Base-by-base conservation (phyloP, 164 flowering plant genomes). In the Kalanchoe fedtschenkoi region DNA sequence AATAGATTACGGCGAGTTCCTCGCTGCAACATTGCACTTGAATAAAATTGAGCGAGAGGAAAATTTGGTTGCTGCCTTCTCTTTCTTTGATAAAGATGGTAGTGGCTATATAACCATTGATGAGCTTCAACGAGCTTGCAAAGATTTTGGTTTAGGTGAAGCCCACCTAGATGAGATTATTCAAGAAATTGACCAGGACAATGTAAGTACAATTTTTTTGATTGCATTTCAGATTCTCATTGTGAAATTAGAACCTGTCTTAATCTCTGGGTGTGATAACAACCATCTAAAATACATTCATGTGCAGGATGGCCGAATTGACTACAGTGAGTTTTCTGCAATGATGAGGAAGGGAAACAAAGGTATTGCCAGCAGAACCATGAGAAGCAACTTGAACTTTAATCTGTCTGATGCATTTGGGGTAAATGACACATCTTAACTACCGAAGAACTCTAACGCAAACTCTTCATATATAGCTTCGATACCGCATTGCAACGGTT, bases 31-130 rank as follows among this genome's bases (percentile, higher is more conserved):
- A 0, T 61, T 87, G 74, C 95, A 89, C 77, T 43, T 85, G 66
- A 89, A 89, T 71, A 89, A 89, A 80, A 77, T 84, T 81, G 95
- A 89, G 62, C 76, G 83, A 64, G 96, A 89, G 72, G 96, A 89
- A 66, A 83, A 83, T 66, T 68, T 89, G 35, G 35, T 76, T 17
- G 80, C 88, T 6, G 96, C 96, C 32, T 89, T 89, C 63, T 69
- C 88, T 14, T 89, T 63, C 62, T 87, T 89, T 38, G 95, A 89
- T 80, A 89, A 85, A 70, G 96, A 89, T 72, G 83, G 83, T 47
- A 87, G 95, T 76, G 96, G 96, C 44, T 87, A 82, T 68, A 85
- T 89, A 55, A 89, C 96, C 63, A 77, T 82, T 58, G 96, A 89
- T 70, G 95, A 89, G 70, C 84, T 89, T 63, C 95, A 87, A 73